Evolutionary conservation across 805 yeast genomes (phyloP), one percentile per base, ranked within the genome.

Genomic region (Pichia heedii): DNA sequence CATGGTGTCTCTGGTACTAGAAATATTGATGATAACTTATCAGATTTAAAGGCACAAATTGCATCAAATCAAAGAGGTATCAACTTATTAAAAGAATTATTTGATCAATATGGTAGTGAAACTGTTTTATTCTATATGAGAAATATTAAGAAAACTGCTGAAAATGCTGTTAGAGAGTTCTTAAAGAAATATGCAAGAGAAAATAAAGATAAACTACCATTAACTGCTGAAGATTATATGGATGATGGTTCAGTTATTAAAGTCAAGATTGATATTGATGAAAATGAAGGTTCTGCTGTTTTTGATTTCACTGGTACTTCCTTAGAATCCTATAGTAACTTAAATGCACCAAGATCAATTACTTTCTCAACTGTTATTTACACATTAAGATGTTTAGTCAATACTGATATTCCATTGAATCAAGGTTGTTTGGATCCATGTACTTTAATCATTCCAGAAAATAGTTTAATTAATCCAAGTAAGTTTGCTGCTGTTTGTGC

Each of bases 401-500:
- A 83, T 49, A 85, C 80, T 49, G 88, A 84, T 50, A 88, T 90
- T 44, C 98, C 98, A 1, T 69, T 90, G 57, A 90, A 90, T 59
- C 95, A 88, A 58, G 97, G 98, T 10, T 90, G 96, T 60, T 69
- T 90, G 50, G 68, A 74, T 42, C 96, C 97, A 1, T 76, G 90
- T 40, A 66, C 77, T 7, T 77, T 90, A 26, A 64, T 63, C 2
- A 74, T 81, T 39, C 88, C 89, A 5, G 66, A 69, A 37, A 74
- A 74, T 12, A 74, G 82, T 3, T 63, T 84, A 15, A 66, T 93
- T 15, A 73, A 82, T 24, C 97, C 97, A 2, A 75, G 79, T 18
- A 73, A 73, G 30, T 90, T 84, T n/a, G 90, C 94, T 38, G 98
- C 97, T 1, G 95, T 87, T 29, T 97, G 89, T 18, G 93, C 88